These are phyloP conservation scores for Ophiostoma perfectum DNA, from an alignment of 2,329 filamentous ascomycete genomes.

Conservation along the genomic window DNA sequence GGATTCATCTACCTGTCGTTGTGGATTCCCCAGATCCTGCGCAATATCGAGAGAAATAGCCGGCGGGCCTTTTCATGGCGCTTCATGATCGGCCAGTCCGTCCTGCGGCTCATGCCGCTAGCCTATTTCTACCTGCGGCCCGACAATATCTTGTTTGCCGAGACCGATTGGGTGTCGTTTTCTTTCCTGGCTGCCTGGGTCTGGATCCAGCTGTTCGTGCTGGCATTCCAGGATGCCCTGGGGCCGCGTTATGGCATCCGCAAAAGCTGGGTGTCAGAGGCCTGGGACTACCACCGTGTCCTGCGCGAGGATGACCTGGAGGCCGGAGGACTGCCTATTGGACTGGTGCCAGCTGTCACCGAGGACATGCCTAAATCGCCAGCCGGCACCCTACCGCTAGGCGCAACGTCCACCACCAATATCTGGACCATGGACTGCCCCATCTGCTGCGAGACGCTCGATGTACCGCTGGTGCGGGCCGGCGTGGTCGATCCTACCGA, in stretches of 20 bases:
- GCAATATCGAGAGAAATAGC: constrained; percentile 86
- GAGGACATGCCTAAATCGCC: not conserved
- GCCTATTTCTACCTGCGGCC: constrained; percentile 76
- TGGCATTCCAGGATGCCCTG: constrained; percentile 77
- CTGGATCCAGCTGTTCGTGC: constrained; percentile 74
- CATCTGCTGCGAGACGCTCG: constrained; percentile 87
- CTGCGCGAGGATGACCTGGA: constrained; percentile 77
- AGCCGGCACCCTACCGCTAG: constrained; percentile 20
- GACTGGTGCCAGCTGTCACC: constrained; percentile 40
- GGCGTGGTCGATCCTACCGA: constrained; percentile 46
- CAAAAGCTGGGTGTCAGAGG: constrained; percentile 60
- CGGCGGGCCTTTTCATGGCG: constrained; percentile 86
- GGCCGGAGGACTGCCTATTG: constrained; percentile 73
- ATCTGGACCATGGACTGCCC: constrained; percentile 73
- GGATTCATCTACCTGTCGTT: constrained; percentile 77
- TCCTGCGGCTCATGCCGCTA: constrained; percentile 71
- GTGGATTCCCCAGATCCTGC: constrained; percentile 86
- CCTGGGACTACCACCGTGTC: constrained; percentile 93
- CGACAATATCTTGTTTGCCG: constrained; percentile 76
- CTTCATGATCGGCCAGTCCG: constrained; percentile 78
- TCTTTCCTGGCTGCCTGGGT: constrained; percentile 67
- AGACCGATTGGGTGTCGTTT: constrained; percentile 62
- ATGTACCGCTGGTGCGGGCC: constrained; percentile 72
- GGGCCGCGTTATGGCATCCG: constrained; percentile 84
- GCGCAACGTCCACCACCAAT: constrained; percentile 32